Base-by-base conservation (phyloP, 2,329 filamentous ascomycete genomes). In the Aspergillus calidoustus region DNA sequence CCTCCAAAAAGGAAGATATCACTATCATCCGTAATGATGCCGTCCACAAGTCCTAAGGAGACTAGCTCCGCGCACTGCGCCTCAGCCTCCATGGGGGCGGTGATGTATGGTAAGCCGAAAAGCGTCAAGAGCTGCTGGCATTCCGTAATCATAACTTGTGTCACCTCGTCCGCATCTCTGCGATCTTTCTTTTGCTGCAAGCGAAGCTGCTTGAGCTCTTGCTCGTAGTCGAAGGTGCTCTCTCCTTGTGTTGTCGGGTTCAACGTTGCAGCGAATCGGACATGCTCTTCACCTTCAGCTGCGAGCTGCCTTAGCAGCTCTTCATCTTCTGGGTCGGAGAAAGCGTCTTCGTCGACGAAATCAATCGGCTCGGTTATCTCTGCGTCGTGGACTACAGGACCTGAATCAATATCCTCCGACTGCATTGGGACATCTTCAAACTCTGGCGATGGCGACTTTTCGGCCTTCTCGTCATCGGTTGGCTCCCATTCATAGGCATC, bases 21-120 rank as follows among this genome's bases (percentile, higher is more conserved):
- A 3, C 91, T 96, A 74, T 99, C 95, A 71, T 99, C 95, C 0
- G 96, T 99, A 31, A 99, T 93, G 64, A 99, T 97, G 13, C 96
- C 95, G 74, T 99, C 96, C 8, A 99, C 96, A 0, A 98, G 86
- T 0, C 92, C 92, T 0, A 98, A 82, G 0, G 80, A 81, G 0
- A 99, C 93, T 4, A 99, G 86, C 77, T 97, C 91, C 0, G 95
- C 95, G 72, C 95, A 99, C 75, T 99, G 95, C 0, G 95, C 95
- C 82, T 99, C 95, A 0, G 95, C 95, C 83, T 99, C 95, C 95
- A 98, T 98, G 0, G 96, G 96, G 0, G 95, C 95, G 0, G 94
- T 99, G 68, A 99, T 90, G 73, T 99, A 99, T 0, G 95, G 95
- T 11, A 99, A 87, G 0, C 95, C 95, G 75, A 99, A 99, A 8